Evolutionary conservation across 2,329 filamentous ascomycete genomes (phyloP).

Genomic region (Chaetomium sp.): DNA sequence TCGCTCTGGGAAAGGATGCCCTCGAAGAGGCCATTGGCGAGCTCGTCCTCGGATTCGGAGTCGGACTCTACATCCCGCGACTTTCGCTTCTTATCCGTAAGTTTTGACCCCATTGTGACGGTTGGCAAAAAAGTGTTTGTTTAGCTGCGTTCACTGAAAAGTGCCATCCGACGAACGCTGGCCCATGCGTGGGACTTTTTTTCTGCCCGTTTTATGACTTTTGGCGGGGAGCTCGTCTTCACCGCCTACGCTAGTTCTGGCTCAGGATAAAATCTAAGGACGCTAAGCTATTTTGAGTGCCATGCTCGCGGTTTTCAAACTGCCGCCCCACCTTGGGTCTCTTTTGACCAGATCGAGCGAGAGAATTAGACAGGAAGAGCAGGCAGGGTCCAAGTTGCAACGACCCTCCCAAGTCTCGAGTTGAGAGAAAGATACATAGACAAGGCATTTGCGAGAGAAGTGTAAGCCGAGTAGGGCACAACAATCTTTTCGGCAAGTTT

Average conservation of each 20-base stretch:
- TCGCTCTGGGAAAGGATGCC: constrained; percentile 52
- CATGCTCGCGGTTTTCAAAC: background rate
- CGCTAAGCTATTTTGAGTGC: background rate
- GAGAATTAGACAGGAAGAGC: too few relatives aligned
- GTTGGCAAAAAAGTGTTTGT: constrained; percentile 11
- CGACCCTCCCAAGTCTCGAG: too few relatives aligned
- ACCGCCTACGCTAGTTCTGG: constrained; percentile 16
- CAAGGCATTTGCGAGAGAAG: too few relatives aligned
- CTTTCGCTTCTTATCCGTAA: constrained; percentile 57
- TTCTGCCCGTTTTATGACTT: constrained; percentile 21
- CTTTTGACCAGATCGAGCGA: too few relatives aligned
- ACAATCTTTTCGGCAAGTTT: too few relatives aligned
- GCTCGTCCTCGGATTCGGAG: constrained; percentile 54
- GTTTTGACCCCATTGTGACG: constrained; percentile 34
- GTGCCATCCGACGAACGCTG: constrained; percentile 15
- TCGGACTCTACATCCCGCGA: constrained; percentile 44
- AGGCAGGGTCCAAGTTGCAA: too few relatives aligned
- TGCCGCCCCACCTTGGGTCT: background rate
- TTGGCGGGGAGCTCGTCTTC: constrained; percentile 18
- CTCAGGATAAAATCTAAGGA: background rate
- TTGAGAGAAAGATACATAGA: too few relatives aligned
- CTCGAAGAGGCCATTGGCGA: constrained; percentile 48
- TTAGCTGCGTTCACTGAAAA: background rate
- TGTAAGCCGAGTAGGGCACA: too few relatives aligned
- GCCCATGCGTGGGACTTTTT: constrained; percentile 18